Percentiles rank a stretch among this genome's conserved stretches.
These are phyloP conservation scores for Naganishia albida DNA, from an alignment of 1,284 basidiomycete genomes.

Conservation along the genomic window DNA sequence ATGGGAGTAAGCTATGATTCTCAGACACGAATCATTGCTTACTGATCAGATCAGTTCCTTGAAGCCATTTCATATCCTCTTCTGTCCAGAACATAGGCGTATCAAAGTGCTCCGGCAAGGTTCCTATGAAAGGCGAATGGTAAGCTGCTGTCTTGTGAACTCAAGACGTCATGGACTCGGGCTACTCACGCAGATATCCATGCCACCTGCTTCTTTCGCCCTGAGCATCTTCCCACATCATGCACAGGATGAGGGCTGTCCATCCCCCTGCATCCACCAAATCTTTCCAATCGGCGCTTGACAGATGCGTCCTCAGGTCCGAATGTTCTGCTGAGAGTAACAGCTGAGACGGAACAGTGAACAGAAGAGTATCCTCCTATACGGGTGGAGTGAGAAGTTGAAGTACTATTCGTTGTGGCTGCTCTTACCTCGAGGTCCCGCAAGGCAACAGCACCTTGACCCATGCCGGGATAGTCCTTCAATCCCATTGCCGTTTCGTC, in stretches of 20 bases:
- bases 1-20: background rate
- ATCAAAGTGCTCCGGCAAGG: slow-evolving; percentile 72
- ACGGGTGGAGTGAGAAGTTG: background rate
- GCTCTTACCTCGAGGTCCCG: slow-evolving; percentile 50
- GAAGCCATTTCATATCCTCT: slow-evolving; percentile 71
- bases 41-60: slow-evolving; percentile 84
- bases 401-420: background rate
- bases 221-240: slow-evolving; percentile 87
- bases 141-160: background rate
- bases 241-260: slow-evolving; percentile 82
- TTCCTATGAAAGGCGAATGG: slow-evolving; percentile 34
- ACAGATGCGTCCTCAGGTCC: slow-evolving; percentile 63
- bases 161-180: background rate
- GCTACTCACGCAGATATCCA: slow-evolving; percentile 66
- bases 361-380: slow-evolving; percentile 59
- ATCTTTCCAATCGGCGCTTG: slow-evolving; percentile 63
- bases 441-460: slow-evolving; percentile 49
- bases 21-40: slow-evolving; percentile 39
- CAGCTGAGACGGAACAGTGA: slow-evolving; percentile 75
- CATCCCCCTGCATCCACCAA: slow-evolving; percentile 67
- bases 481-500: slow-evolving; percentile 40
- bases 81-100: slow-evolving; percentile 95
- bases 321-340: slow-evolving; percentile 80
- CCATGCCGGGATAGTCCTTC: slow-evolving; percentile 45
- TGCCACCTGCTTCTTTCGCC: slow-evolving; percentile 66